Conservation (phyloP, 345 rosid genomes). For the Populus alba region DNA sequence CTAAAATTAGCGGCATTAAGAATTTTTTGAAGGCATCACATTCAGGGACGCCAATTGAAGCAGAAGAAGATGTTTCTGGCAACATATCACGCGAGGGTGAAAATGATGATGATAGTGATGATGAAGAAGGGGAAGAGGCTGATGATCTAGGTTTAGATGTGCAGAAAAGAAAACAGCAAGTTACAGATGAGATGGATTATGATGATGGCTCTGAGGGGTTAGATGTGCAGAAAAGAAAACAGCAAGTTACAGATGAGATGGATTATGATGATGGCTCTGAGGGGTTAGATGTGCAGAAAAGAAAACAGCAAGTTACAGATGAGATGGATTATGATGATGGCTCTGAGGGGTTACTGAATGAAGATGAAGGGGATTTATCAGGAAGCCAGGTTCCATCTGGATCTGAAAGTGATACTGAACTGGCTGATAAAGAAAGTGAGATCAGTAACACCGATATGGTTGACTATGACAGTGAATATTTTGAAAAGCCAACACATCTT, state of each 20-base stretch:
- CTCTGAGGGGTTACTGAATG: constrained; percentile 46
- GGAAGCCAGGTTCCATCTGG: constrained; percentile 19
- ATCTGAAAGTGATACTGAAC: constrained; percentile 38
- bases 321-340: constrained; percentile 78
- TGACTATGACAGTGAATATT: constrained; percentile 18
- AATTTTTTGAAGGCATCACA: constrained; percentile 33
- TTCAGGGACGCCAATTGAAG: constrained; percentile 41
- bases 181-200: constrained; percentile 71
- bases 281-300: constrained; percentile 72
- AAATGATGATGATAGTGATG: constrained; percentile 38
- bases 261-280: constrained; percentile 71
- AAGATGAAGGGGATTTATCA: constrained; percentile 23
- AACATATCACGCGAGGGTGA: constrained; percentile 29
- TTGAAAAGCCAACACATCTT: constrained; percentile 11
- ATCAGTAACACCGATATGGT: constrained; percentile 31
- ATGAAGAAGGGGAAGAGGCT: constrained; percentile 47
- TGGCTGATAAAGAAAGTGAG: constrained; percentile 31
- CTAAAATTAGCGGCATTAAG: constrained; percentile 69
- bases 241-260: constrained; percentile 61
- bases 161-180: constrained; percentile 52
- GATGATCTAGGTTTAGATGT: constrained; percentile 92
- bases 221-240: constrained; percentile 65
- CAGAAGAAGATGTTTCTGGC: constrained; percentile 47
- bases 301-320: constrained; percentile 51
- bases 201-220: constrained; percentile 62